Percentiles rank a stretch among this genome's conserved stretches.
Evolutionary conservation across 495 filamentous ascomycete genomes (phyloP).

Genomic region (Aspergillus bridgeri): DNA sequence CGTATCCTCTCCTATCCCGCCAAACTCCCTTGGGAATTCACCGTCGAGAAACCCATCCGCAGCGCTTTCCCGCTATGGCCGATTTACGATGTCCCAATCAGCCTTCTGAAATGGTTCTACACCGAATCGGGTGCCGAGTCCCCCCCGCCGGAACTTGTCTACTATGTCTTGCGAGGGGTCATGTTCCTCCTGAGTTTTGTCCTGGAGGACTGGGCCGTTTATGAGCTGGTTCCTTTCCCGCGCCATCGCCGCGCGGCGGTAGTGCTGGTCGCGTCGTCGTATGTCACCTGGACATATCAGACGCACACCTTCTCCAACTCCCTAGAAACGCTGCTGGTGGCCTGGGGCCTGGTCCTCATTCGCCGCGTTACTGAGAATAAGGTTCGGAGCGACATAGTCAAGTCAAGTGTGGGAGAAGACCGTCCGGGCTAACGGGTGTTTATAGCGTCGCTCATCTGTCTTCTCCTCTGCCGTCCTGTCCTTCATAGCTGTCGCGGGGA

Average conservation of each 20-base stretch:
- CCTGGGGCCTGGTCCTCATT: conserved; percentile 89
- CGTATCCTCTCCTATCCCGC: conserved; percentile 86
- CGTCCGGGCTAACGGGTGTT: conserved; percentile 19
- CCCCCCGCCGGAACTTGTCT: conserved; percentile 69
- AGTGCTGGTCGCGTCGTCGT: conserved; percentile 84
- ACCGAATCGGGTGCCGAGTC: conserved; percentile 51
- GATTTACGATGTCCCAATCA: conserved; percentile 88
- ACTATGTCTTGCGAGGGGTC: conserved; percentile 77
- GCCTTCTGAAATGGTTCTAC: conserved; percentile 84
- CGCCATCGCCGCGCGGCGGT: conserved; percentile 69
- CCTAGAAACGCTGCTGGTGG: conserved; percentile 85
- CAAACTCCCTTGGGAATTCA: conserved; percentile 92
- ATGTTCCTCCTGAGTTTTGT: conserved; percentile 97
- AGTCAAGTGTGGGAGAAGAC: conserved; percentile 1
- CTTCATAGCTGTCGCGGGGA: conserved; percentile 74
- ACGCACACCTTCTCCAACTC: conserved; percentile 99
- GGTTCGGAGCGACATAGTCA: conserved; percentile 42
- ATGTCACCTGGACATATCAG: conserved; percentile 98
- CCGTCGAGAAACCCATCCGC: conserved; percentile 75
- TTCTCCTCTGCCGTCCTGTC: conserved; percentile 73
- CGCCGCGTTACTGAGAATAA: conserved; percentile 74
- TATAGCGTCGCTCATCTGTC: conserved; percentile 67
- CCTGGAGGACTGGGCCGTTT: conserved; percentile 92
- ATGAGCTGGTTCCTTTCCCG: conserved; percentile 78
- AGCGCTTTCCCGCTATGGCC: conserved; percentile 97